Evolutionary conservation across 305 asterid genomes (phyloP).

Genomic region (Coffea humblotiana): DNA sequence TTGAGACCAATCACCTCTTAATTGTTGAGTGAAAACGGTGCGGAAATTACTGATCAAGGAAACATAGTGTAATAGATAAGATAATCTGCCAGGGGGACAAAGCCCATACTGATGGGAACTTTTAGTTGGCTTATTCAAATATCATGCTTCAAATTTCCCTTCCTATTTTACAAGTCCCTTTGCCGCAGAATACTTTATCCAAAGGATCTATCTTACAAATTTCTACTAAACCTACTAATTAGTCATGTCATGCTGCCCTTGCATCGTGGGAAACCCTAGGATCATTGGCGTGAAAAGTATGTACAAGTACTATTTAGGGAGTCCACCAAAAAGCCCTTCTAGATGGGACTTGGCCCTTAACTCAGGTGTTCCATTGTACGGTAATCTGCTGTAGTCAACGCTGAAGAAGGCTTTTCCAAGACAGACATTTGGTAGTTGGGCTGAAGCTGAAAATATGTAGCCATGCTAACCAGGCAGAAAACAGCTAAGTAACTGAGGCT

Average conservation of each 20-base stretch:
- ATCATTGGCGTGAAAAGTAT: background rate
- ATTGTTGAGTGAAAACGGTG: background rate
- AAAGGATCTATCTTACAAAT: background rate
- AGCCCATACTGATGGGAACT: background rate
- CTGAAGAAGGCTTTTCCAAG: background rate
- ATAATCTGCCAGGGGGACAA: background rate
- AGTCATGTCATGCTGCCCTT: background rate
- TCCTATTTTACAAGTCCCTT: background rate
- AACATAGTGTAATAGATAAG: background rate
- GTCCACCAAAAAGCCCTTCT: background rate
- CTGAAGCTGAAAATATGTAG: background rate
- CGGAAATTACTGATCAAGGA: background rate
- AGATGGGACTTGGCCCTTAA: background rate
- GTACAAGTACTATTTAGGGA: background rate
- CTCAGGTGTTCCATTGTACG: too few relatives aligned
- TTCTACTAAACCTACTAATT: background rate
- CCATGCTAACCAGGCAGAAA: background rate
- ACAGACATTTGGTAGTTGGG: background rate
- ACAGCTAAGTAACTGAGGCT: background rate
- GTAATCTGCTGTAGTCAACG: background rate
- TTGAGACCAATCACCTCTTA: background rate
- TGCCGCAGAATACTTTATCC: background rate
- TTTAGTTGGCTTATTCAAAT: background rate
- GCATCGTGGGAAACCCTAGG: background rate
- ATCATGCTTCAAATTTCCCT: background rate